Conservation (phyloP, 768 basidiomycete species). For the Russula ochroleuca region DNA sequence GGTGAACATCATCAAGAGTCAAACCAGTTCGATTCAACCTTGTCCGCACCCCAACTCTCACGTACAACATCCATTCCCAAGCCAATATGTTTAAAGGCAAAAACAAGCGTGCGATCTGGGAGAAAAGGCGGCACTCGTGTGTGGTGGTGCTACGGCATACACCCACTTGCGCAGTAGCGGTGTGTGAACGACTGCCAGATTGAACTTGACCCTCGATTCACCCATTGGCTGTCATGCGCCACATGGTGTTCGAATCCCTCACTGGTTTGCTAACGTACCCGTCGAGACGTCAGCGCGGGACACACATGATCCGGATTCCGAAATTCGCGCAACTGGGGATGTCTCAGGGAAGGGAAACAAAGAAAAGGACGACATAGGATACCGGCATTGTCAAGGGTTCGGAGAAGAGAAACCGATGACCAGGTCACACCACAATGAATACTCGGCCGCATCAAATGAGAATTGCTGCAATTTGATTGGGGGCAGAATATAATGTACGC, state of each 20-base stretch:
- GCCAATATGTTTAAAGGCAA: neutral
- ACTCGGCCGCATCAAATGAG: neutral
- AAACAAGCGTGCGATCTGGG: neutral
- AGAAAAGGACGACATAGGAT: neutral
- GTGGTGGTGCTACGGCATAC: neutral
- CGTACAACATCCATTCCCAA: neutral
- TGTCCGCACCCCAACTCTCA: neutral
- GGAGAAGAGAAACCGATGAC: neutral
- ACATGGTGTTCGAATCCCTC: neutral
- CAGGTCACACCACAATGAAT: neutral
- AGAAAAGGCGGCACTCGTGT: neutral
- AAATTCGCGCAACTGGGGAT: slow-evolving; percentile 7
- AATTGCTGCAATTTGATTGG: slow-evolving; percentile 11
- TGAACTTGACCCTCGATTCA: neutral
- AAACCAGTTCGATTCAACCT: neutral
- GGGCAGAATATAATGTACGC: slow-evolving; percentile 14
- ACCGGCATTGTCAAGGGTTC: neutral
- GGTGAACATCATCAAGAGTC: neutral
- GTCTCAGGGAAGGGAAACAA: neutral
- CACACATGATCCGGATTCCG: neutral
- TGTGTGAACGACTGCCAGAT: neutral
- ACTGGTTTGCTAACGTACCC: neutral
- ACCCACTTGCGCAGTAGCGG: neutral
- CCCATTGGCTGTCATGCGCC: neutral
- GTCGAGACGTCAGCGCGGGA: neutral